Percentiles rank a stretch among this genome's conserved stretches.
Conservation (phyloP, 2,329 filamentous ascomycete genomes). For the Microsporum canis region DNA sequence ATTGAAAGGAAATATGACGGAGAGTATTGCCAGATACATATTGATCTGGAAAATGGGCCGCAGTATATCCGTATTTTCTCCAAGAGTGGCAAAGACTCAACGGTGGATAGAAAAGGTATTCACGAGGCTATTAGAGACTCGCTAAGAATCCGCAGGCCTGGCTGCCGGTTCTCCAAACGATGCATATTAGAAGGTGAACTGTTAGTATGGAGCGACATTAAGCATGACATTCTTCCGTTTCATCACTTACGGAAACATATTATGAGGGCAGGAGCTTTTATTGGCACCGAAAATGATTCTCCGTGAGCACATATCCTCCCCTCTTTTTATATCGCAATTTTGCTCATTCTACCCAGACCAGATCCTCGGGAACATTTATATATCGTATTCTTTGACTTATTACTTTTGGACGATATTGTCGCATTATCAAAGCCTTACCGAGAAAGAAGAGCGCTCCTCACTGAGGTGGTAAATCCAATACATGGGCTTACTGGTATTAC, state of each 20-base stretch:
- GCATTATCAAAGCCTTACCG: slow-evolving; percentile 38
- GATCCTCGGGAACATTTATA: slow-evolving; percentile 47
- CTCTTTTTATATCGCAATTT: background rate
- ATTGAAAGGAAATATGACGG: slow-evolving; percentile 77
- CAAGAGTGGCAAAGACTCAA: slow-evolving; percentile 86
- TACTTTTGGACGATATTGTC: slow-evolving; percentile 45
- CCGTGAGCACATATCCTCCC: slow-evolving; percentile 37
- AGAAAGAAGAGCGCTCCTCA: slow-evolving; percentile 42
- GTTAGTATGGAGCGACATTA: slow-evolving; percentile 60
- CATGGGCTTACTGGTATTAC: slow-evolving; percentile 57
- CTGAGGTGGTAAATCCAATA: slow-evolving; percentile 43
- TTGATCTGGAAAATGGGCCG: slow-evolving; percentile 50
- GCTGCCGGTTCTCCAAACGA: slow-evolving; percentile 48
- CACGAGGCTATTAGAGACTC: slow-evolving; percentile 54
- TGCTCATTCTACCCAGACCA: slow-evolving; percentile 22
- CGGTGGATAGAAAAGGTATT: slow-evolving; percentile 52
- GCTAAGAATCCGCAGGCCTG: slow-evolving; percentile 48
- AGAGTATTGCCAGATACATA: slow-evolving; percentile 81
- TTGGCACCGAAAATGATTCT: slow-evolving; percentile 59
- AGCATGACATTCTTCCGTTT: slow-evolving; percentile 58
- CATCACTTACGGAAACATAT: slow-evolving; percentile 76
- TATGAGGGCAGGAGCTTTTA: slow-evolving; percentile 55
- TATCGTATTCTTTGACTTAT: slow-evolving; percentile 51
- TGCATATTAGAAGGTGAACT: slow-evolving; percentile 81
- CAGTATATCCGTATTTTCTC: slow-evolving; percentile 69